Conservation (phyloP, 1,284 basidiomycete genomes). For the Vanrija sp. region DNA sequence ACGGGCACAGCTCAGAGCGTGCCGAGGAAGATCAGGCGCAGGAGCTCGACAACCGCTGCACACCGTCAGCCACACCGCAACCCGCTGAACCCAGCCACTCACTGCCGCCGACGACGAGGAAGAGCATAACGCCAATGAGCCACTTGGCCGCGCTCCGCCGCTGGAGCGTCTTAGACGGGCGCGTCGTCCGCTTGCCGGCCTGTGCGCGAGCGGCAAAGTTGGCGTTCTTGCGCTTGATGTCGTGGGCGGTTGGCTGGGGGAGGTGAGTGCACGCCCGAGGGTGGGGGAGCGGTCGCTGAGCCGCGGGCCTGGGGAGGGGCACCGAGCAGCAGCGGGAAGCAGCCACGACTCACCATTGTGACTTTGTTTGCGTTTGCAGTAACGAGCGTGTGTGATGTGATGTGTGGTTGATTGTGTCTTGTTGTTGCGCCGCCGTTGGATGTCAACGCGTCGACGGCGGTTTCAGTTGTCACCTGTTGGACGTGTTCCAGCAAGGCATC, state of each 20-base stretch:
- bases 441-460: no score
- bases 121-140: conserved; percentile 41
- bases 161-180: conserved; percentile 32
- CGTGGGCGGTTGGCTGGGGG: conserved; percentile 40
- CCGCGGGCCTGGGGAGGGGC: no score
- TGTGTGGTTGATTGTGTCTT: no score
- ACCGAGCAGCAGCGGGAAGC: no score
- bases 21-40: conserved; percentile 36
- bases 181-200: conserved; percentile 39
- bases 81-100: conserved; percentile 2
- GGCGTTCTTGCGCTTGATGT: conserved; percentile 46
- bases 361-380: no score
- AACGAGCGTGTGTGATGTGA: no score
- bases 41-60: conserved; percentile 40
- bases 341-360: no score
- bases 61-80: not conserved
- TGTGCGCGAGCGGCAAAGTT: conserved; percentile 41
- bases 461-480: no score
- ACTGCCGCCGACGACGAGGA: conserved; percentile 44
- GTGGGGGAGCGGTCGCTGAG: no score
- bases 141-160: conserved; percentile 32
- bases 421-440: no score
- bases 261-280: no score
- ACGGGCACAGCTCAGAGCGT: conserved; percentile 10
- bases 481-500: no score